Conservation (phyloP, 2,329 filamentous ascomycete genomes). For the Nigrograna mackinnonii region DNA sequence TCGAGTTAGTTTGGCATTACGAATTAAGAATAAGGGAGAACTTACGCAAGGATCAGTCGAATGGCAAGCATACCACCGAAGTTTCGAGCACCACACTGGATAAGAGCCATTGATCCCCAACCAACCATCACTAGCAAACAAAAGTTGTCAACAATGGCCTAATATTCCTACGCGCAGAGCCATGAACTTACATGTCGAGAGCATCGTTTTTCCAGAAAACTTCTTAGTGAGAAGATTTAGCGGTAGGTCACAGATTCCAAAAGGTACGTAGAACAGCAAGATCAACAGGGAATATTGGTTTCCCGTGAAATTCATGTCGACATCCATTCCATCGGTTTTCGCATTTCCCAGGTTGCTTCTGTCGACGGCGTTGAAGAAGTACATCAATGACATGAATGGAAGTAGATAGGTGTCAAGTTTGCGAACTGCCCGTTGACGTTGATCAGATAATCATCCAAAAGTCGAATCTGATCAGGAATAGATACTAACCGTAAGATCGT, state of each 20-base stretch:
- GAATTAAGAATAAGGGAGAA: too few relatives aligned
- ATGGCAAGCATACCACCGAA: conserved; percentile 55
- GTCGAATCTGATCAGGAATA: background rate
- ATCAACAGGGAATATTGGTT: conserved; percentile 50
- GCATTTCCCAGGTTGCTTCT: conserved; percentile 54
- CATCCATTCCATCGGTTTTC: conserved; percentile 54
- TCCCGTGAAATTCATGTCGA: conserved; percentile 47
- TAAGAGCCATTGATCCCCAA: conserved; percentile 54
- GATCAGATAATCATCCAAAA: background rate
- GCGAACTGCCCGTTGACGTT: conserved; percentile 21
- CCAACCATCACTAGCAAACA: conserved; percentile 51
- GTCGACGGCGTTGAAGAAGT: conserved; percentile 43
- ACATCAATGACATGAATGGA: conserved; percentile 48
- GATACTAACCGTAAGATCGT: conserved; percentile 35
- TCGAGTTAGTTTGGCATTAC: too few relatives aligned
- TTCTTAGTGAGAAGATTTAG: conserved; percentile 54
- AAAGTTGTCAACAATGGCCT: too few relatives aligned
- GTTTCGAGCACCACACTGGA: conserved; percentile 53
- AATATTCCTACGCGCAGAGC: conserved; percentile 6
- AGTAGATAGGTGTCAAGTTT: conserved; percentile 49
- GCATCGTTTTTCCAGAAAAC: conserved; percentile 49
- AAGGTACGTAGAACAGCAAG: conserved; percentile 56
- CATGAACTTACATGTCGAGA: conserved; percentile 32
- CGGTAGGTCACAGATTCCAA: conserved; percentile 54
- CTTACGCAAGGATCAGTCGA: too few relatives aligned